Evolutionary conservation across 2,329 filamentous ascomycete species (phyloP).

Genomic region (Aspergillus sp.): DNA sequence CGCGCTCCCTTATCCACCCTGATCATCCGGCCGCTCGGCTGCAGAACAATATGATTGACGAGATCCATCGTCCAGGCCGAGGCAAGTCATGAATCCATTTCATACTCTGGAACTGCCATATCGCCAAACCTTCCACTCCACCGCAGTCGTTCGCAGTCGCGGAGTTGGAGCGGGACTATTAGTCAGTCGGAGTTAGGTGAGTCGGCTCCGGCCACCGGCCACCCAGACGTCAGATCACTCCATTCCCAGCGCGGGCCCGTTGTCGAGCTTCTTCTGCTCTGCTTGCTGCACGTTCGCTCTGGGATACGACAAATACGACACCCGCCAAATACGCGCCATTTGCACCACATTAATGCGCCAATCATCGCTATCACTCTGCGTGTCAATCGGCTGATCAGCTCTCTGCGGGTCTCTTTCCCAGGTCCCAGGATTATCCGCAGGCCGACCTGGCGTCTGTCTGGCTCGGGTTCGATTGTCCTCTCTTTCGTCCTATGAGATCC

Average conservation of each 20-base stretch:
- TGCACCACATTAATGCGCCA: background rate
- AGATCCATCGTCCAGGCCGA: too few relatives aligned
- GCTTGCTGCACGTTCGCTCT: background rate
- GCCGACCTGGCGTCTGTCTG: background rate
- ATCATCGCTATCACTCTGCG: background rate
- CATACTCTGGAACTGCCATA: too few relatives aligned
- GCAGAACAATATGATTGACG: too few relatives aligned
- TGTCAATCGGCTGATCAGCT: background rate
- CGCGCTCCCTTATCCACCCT: too few relatives aligned
- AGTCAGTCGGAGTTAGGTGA: background rate
- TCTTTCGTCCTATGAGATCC: background rate
- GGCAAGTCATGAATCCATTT: too few relatives aligned
- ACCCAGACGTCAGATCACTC: background rate
- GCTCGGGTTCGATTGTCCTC: background rate
- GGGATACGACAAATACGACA: constrained; percentile 8
- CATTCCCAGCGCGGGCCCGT: too few relatives aligned
- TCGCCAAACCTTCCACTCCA: too few relatives aligned
- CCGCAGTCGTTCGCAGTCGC: background rate
- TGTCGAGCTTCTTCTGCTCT: background rate
- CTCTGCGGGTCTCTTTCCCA: background rate
- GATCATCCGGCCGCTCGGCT: too few relatives aligned
- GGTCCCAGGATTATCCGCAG: background rate
- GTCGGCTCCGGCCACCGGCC: background rate
- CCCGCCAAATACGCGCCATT: background rate
- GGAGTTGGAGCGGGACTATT: background rate